phyloP scores from a whole-genome alignment of 2,329 filamentous ascomycete species.

The Penicillium sp. region DNA sequence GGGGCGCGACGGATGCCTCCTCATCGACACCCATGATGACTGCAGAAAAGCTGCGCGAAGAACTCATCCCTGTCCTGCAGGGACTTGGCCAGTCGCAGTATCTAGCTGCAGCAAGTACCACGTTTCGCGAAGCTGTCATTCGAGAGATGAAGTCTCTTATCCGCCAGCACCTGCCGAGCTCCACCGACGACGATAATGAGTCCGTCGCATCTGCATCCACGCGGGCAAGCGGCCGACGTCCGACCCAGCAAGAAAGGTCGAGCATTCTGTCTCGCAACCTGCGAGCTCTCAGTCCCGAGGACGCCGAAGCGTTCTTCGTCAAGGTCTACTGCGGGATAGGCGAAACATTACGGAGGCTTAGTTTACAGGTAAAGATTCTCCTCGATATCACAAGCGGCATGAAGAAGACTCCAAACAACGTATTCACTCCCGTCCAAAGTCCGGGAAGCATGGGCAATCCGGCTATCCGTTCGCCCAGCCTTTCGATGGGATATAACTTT shows the following conservation, averaged over 20 bases:
- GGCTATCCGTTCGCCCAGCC: constrained; percentile 45
- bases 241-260: constrained; percentile 83
- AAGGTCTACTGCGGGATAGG: constrained; percentile 83
- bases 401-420: no score
- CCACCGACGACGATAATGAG: constrained; percentile 87
- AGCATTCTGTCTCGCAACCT: constrained; percentile 82
- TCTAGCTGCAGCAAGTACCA: constrained; percentile 71
- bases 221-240: constrained; percentile 57
- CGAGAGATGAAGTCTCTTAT: constrained; percentile 84
- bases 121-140: constrained; percentile 77
- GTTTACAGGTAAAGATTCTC: constrained; percentile 86
- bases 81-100: constrained; percentile 77
- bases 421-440: no score
- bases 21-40: constrained; percentile 66
- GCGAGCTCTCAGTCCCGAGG: constrained; percentile 75
- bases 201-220: constrained; percentile 85
- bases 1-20: constrained; percentile 63
- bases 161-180: constrained; percentile 79
- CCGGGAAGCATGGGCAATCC: no score
- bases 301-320: constrained; percentile 77
- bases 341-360: constrained; percentile 78
- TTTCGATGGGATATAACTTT: neutral
- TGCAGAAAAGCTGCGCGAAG: constrained; percentile 64
- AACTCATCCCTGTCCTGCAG: constrained; percentile 65
- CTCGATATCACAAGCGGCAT: constrained; percentile 77